Base-by-base conservation (phyloP, 495 filamentous ascomycete species). In the Opeltia flavorubescens region DNA sequence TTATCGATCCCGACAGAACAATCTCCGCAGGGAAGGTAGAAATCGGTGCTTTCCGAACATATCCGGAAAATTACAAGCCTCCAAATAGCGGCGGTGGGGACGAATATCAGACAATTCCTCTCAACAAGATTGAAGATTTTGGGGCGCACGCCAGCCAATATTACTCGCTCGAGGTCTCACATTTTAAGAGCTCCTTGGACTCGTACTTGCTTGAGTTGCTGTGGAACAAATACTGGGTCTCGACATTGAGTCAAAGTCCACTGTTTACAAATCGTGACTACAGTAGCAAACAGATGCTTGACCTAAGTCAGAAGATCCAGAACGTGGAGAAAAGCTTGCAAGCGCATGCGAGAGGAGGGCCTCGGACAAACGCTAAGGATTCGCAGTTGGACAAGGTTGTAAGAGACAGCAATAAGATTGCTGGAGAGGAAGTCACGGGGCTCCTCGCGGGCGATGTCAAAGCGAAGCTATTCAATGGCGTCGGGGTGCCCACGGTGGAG, bases 181-280 rank as follows among this genome's bases (percentile, higher is more conserved):
- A 91, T 66, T 99, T 86, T 70, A 94, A 94, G 70, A 86, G 81
- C 46, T 81, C 82, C 3, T 80, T 99, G 26, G 93, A 99, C 60
- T 71, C 77, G 1, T 78, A 84, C 50, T 69, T 96, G 25, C 68
- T 99, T 5, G 86, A 89, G 52, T 72, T 85, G 35, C 71, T 99
- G 44, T 99, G 93, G 93, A 95, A 94, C 63, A 99, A 99, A 61
- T 99, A 99, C 67, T 99, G 93, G 93, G 89, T 96, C 21, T 80
- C 87, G 48, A 99, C 93, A 21, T 75, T 99, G n/a, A 89, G 85
- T n/a, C 85, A 94, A 59, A 89, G 77, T 53, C 89, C 93, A 36
- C 73, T 96, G 8, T 81, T 94, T 52, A 84, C 86, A 35, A 95
- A 95, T 55, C 82, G 89, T 51, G 91, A 95, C 50, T 99, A 86